Percentiles rank a stretch among this genome's conserved stretches.
phyloP scores from a whole-genome alignment of 495 filamentous ascomycete genomes.

The Penicillium atrosanguineum region DNA sequence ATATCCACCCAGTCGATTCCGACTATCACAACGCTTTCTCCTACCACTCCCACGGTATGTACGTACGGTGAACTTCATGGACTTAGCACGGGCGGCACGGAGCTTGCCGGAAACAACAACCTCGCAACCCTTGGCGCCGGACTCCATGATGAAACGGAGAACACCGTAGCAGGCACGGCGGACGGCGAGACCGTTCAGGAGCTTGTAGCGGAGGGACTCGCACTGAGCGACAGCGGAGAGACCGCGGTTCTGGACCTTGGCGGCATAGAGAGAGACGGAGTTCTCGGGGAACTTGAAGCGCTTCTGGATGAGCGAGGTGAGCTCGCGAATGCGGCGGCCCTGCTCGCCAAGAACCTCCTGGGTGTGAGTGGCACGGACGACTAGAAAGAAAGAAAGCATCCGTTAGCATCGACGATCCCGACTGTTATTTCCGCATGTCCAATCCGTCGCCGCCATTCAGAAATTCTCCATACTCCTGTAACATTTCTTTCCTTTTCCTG shows the following conservation, averaged over 20 bases:
- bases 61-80: conserved; percentile 98
- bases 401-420: conserved; percentile 34
- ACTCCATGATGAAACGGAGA: conserved; percentile 99
- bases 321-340: conserved; percentile 98
- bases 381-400: conserved; percentile 39
- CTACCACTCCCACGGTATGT: conserved; percentile 1
- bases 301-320: conserved; percentile 99
- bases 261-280: conserved; percentile 98
- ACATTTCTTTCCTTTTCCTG: conserved; percentile 11
- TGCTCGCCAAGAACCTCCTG: conserved; percentile 99
- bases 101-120: conserved; percentile 99
- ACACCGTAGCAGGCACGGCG: conserved; percentile 99
- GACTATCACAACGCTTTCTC: background rate
- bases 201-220: conserved; percentile 99
- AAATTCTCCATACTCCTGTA: conserved; percentile 8
- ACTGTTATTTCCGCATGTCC: conserved; percentile 4
- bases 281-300: conserved; percentile 99
- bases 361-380: conserved; percentile 99
- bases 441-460: conserved; percentile 15
- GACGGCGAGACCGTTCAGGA: conserved; percentile 97
- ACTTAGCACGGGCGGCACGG: conserved; percentile 96
- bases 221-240: conserved; percentile 99
- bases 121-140: conserved; percentile 98
- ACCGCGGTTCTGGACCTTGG: conserved; percentile 99
- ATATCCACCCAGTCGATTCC: background rate